These are phyloP conservation scores for Russula sp. DNA, from an alignment of 768 basidiomycete genomes.

Conservation along the genomic window DNA sequence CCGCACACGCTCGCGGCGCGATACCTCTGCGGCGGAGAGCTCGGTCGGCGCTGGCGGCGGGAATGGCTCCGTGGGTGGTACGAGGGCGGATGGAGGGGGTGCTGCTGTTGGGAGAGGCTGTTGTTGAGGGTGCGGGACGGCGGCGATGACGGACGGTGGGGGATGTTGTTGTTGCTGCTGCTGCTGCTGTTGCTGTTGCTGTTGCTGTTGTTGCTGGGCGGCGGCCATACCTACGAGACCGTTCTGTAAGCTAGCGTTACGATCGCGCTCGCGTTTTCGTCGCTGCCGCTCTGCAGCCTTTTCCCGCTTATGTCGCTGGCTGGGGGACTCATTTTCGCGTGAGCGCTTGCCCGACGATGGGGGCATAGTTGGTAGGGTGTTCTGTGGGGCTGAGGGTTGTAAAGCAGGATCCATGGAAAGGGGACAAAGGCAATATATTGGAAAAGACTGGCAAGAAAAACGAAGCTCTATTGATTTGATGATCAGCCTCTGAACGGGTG, in stretches of 20 bases:
- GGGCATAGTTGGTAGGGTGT: constrained; percentile 17
- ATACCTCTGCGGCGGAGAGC: constrained; percentile 56
- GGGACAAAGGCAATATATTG: constrained; percentile 14
- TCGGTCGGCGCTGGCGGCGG: constrained; percentile 33
- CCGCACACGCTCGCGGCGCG: constrained; percentile 63
- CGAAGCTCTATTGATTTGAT: neutral
- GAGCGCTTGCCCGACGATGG: constrained; percentile 44
- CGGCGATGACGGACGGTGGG: constrained; percentile 7
- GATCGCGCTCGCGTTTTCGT: constrained; percentile 69
- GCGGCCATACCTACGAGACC: constrained; percentile 25
- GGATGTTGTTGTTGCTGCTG: constrained; percentile 21
- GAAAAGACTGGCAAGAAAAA: neutral
- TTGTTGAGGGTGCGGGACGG: constrained; percentile 18
- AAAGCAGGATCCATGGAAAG: constrained; percentile 18
- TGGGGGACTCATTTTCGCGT: constrained; percentile 66
- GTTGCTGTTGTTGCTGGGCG: constrained; percentile 22
- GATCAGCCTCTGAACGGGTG: neutral
- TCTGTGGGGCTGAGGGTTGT: constrained; percentile 20
- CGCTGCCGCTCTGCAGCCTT: constrained; percentile 84
- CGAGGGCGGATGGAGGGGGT: constrained; percentile 7
- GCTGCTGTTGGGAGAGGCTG: constrained; percentile 9
- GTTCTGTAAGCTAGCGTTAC: constrained; percentile 32
- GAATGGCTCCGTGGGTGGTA: constrained; percentile 32
- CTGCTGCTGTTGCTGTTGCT: constrained; percentile 20
- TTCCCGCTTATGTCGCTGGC: constrained; percentile 70